These are phyloP conservation scores for Cercis canadensis DNA, from an alignment of 306 rosid species.

Conservation along the genomic window DNA sequence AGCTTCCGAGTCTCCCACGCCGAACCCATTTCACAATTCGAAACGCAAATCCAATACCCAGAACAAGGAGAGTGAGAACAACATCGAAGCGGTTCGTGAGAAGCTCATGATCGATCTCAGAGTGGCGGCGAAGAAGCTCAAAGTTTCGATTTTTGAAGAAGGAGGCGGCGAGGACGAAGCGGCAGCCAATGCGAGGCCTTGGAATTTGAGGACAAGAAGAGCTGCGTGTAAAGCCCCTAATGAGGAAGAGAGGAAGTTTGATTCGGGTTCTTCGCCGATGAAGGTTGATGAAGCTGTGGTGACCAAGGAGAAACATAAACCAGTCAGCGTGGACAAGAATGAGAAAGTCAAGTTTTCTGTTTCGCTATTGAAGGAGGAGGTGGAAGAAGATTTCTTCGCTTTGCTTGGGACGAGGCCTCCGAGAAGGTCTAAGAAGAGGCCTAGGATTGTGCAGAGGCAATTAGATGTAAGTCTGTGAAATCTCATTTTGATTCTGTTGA, in stretches of 20 bases:
- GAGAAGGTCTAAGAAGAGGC: conserved; percentile 63
- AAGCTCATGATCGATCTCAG: conserved; percentile 46
- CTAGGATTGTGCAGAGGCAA: conserved; percentile 58
- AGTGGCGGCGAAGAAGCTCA: conserved; percentile 48
- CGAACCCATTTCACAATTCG: conserved; percentile 14
- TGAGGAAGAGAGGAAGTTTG: conserved; percentile 40
- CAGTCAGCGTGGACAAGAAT: conserved; percentile 36
- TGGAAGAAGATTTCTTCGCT: conserved; percentile 58
- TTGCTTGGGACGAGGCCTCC: conserved; percentile 52
- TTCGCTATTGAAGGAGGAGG: conserved; percentile 55
- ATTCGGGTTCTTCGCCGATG: conserved; percentile 39
- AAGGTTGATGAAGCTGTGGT: conserved; percentile 23
- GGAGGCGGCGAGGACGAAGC: conserved; percentile 31
- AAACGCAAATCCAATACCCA: conserved; percentile 30
- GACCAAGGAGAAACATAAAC: conserved; percentile 1
- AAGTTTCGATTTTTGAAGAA: conserved; percentile 43
- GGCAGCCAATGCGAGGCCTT: conserved; percentile 46
- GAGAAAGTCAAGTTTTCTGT: conserved; percentile 42
- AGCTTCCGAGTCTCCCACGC: conserved; percentile 13
- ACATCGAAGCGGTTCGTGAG: conserved; percentile 33
- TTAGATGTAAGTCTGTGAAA: conserved; percentile 50
- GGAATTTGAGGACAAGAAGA: conserved; percentile 69
- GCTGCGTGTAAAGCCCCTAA: conserved; percentile 58
- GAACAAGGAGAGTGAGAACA: conserved; percentile 3
- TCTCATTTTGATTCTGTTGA: conserved; percentile 6